Evolutionary conservation across 164 flowering plant genomes (phyloP), one percentile per base, ranked within the genome.

Genomic region (Cinnamomum micranthum): DNA sequence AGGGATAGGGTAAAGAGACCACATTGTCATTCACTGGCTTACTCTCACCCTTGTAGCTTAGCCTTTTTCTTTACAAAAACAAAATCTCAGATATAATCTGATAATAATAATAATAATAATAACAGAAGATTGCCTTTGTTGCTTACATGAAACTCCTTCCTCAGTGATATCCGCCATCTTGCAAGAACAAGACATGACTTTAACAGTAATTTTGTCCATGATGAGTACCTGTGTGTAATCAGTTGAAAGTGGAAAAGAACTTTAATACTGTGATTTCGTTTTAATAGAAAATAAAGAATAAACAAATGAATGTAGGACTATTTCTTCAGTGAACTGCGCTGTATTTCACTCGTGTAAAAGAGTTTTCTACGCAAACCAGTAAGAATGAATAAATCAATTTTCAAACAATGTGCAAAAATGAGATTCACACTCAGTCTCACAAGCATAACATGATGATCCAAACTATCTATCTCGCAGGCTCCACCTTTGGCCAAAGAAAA

Each of bases 101-200:
- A 5, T 20, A 55, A 28, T 67, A 13, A 17, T 19, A 31, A 17
- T 19, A 31, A 31, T 23, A 5, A 67, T 14, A 67, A 67, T 31
- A 25, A 14, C 9, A 17, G 28, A 67, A 28, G 69, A 28, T 14
- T 67, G 20, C 4, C 23, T 19, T 52, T 68, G 35, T 72, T 73
- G 71, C 99, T 92, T 87, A 96, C 99, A 89, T 79, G 97, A 96
- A 72, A 96, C 88, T 76, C 97, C 98, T 85, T 94, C 92, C 50
- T 92, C 93, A 2, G 97, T 94, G 77, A 92, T 92, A 77, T 96
- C 97, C 35, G 98, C 95, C 99, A 94, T 92, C 86, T 94, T 96
- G 88, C 99, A 96, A 28, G 98, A 78, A 73, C 73, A 82, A 55
- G 99, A 96, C 97, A 96, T 96, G 68, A 96, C 86, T 83, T 89